Conservation (phyloP, 768 basidiomycete species). For the Mycena crocata region DNA sequence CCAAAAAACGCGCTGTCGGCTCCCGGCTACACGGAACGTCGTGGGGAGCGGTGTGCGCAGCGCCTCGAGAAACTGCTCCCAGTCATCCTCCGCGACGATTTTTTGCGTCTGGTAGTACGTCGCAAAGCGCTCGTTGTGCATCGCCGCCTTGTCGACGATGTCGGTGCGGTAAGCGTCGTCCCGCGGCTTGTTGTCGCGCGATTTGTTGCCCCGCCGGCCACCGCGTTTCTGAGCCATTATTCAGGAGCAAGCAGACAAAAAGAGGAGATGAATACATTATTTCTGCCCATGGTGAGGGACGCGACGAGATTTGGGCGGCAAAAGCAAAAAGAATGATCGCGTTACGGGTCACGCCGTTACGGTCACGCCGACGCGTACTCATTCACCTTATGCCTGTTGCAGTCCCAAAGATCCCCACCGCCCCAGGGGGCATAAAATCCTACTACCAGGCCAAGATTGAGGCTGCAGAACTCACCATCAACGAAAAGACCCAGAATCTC, state of each 20-base stretch:
- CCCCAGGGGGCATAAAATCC: constrained; percentile 79
- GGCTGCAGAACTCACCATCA: constrained; percentile 90
- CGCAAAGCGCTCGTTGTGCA: constrained; percentile 77
- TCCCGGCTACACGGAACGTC: constrained; percentile 93
- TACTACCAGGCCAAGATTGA: constrained; percentile 99
- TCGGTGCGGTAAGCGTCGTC: constrained; percentile 58
- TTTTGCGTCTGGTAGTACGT: constrained; percentile 82
- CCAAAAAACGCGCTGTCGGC: constrained; percentile 71
- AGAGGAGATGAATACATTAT: constrained; percentile 19
- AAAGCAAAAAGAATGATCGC: not conserved
- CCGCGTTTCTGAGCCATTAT: constrained; percentile 26
- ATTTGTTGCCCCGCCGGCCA: constrained; percentile 12
- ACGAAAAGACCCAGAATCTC: constrained; percentile 96
- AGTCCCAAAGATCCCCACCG: constrained; percentile 49
- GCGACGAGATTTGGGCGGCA: not conserved
- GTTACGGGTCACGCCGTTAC: not conserved
- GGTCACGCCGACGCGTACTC: constrained; percentile 44
- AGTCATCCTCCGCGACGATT: constrained; percentile 83
- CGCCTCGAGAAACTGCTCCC: constrained; percentile 75
- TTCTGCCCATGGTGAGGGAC: constrained; percentile 26
- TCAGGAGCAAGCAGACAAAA: not conserved
- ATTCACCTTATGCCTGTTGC: constrained; percentile 48
- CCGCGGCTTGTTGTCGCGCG: constrained; percentile 15
- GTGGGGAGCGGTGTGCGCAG: constrained; percentile 85
- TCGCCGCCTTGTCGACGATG: constrained; percentile 68